These are phyloP conservation scores for Neocatenulostroma microsporum DNA, from an alignment of 2,329 filamentous ascomycete genomes.

Conservation along the genomic window DNA sequence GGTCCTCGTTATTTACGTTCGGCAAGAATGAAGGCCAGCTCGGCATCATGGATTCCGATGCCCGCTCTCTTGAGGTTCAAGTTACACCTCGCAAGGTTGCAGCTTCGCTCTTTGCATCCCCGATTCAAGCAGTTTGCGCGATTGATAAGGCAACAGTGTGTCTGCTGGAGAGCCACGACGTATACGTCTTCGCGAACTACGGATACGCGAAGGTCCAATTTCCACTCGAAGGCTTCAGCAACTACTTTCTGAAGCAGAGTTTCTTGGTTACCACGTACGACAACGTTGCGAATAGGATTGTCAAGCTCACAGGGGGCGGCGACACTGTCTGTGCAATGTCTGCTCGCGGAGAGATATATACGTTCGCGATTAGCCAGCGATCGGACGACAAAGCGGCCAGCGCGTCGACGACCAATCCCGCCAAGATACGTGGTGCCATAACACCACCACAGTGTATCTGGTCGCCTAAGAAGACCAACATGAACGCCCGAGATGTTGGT, in stretches of 20 bases:
- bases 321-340: constrained; percentile 89
- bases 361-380: constrained; percentile 65
- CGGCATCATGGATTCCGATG: constrained; percentile 89
- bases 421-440: constrained; percentile 77
- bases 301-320: constrained; percentile 72
- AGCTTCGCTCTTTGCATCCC: constrained; percentile 65
- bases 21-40: constrained; percentile 93
- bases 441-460: constrained; percentile 75
- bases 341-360: constrained; percentile 77
- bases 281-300: constrained; percentile 58
- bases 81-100: constrained; percentile 76
- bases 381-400: constrained; percentile 52
- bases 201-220: constrained; percentile 89
- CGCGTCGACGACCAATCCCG: constrained; percentile 82
- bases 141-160: constrained; percentile 86
- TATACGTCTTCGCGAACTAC: constrained; percentile 92
- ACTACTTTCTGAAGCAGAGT: constrained; percentile 58
- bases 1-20: constrained; percentile 78
- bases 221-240: constrained; percentile 64
- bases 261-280: constrained; percentile 61
- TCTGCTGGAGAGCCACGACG: constrained; percentile 75
- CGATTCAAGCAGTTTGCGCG: constrained; percentile 72
- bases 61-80: constrained; percentile 81
- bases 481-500: constrained; percentile 77
- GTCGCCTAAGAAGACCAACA: constrained; percentile 75